A percentile compares a stretch with the other conserved stretches of the same genome.
Evolutionary conservation across 2,329 filamentous ascomycete species (phyloP).

Genomic region (Botryotinia narcissicola): DNA sequence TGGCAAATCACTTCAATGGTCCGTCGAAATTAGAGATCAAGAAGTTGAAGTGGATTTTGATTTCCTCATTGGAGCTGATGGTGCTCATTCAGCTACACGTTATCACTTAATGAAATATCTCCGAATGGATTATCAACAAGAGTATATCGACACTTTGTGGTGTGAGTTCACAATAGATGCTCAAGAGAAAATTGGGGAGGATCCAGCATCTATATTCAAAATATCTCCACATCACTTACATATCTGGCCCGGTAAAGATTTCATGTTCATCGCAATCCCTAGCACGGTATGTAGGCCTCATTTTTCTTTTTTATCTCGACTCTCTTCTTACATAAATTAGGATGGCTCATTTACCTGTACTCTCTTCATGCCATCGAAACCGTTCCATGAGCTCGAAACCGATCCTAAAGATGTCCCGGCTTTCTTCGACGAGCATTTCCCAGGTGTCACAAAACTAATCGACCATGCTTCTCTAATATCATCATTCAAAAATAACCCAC

Average conservation of each 20-base stretch:
- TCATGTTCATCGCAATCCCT: slow-evolving; percentile 99
- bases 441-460: slow-evolving; percentile 76
- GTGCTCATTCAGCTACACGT: slow-evolving; percentile 85
- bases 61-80: slow-evolving; percentile 90
- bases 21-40: slow-evolving; percentile 32
- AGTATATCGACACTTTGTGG: slow-evolving; percentile 96
- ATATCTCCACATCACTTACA: slow-evolving; percentile 93
- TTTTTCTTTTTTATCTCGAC: not conserved
- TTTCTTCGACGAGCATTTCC: slow-evolving; percentile 84
- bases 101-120: slow-evolving; percentile 96
- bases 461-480: slow-evolving; percentile 62
- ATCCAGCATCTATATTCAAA: slow-evolving; percentile 54
- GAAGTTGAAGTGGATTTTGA: slow-evolving; percentile 89
- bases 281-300: slow-evolving; percentile 40
- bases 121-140: slow-evolving; percentile 85
- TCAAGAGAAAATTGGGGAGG: slow-evolving; percentile 28
- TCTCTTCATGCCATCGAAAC: slow-evolving; percentile 74
- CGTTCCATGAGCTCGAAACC: slow-evolving; percentile 67
- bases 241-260: slow-evolving; percentile 91
- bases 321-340: slow-evolving; percentile 43
- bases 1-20: slow-evolving; percentile 36
- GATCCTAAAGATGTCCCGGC: slow-evolving; percentile 57
- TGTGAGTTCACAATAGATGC: slow-evolving; percentile 80
- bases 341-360: slow-evolving; percentile 95
- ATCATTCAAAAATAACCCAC: slow-evolving; percentile 80